A percentile compares a stretch with the other conserved stretches of the same genome.
phyloP scores from a whole-genome alignment of 2,329 filamentous ascomycete genomes.

The Tympanopsis confertula region DNA sequence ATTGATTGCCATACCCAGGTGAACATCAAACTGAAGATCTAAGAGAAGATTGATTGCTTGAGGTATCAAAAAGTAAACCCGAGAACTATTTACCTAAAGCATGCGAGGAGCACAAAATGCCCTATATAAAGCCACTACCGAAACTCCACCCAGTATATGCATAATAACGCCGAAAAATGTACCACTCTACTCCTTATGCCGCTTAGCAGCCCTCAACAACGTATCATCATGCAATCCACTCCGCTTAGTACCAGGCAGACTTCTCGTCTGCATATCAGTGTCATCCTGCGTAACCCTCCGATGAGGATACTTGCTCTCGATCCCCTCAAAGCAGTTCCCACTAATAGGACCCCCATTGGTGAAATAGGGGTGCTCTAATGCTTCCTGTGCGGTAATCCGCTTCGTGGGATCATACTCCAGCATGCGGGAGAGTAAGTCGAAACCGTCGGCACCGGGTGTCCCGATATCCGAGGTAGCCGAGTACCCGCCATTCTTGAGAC shows the following conservation, averaged over 20 bases:
- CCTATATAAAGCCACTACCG: no score
- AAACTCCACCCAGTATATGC: no score
- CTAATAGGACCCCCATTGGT: conserved; percentile 55
- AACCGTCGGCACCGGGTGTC: conserved; percentile 64
- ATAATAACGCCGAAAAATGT: no score
- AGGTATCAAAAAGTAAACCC: no score
- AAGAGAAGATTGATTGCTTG: no score
- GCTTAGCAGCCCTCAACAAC: conserved; percentile 48
- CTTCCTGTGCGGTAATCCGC: conserved; percentile 75
- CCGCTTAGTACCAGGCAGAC: conserved; percentile 80
- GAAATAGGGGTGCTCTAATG: conserved; percentile 87
- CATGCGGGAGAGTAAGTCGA: conserved; percentile 68
- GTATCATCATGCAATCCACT: conserved; percentile 75
- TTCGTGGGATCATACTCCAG: conserved; percentile 89
- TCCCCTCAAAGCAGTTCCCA: conserved; percentile 80
- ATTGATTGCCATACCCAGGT: no score
- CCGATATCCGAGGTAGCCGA: conserved; percentile 27
- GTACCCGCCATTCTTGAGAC: conserved; percentile 27
- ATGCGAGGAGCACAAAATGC: no score
- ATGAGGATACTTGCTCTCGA: conserved; percentile 80
- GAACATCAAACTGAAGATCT: no score
- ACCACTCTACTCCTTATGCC: conserved; percentile 47
- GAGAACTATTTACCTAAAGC: no score
- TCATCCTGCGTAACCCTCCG: conserved; percentile 86
- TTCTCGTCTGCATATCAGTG: conserved; percentile 86